Base-by-base conservation (phyloP, 2,329 filamentous ascomycete genomes). In the Coniochaeta hoffmannii region DNA sequence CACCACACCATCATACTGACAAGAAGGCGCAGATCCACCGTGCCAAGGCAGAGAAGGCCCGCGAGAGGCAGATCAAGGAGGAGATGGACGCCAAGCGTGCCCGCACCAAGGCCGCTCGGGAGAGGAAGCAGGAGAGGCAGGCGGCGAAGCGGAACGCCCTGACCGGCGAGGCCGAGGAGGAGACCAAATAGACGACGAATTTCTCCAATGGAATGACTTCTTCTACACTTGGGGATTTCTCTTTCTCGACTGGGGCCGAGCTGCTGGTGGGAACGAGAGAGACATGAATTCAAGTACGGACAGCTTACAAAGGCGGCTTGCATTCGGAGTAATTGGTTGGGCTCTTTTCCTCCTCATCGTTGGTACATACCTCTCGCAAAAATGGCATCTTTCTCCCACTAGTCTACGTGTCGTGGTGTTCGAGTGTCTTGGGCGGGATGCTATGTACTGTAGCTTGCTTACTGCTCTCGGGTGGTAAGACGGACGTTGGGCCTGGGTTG, bases 81-180 rank as follows among this genome's bases (percentile, higher is more conserved):
- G 92, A 97, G 84, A 99, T 99, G 94, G 94, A 97, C 76, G 90
- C 89, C 83, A 97, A 96, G 88, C 91, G 94, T 82, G 90, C 91
- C 77, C 97, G 96, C 91, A 97, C 91, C 87, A 97, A 97, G 92
- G 94, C 94, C 74, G 94, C 94, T 71, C 91, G 94, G 81, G 94
- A 97, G 88, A 88, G 94, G 83, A 94, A 94, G 87, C 79, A 87
- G 79, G 90, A 96, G 84, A 89, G 95, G 79, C 84, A 88, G 75
- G 77, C 81, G 74, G 87, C 88, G 76, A 99, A 99, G 93, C 86
- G 91, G 76, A 87, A 84, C 73, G 91, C 90, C 72, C 76, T 95
- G 76, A 73, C 88, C 71, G 90, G 81, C 73, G 90, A 91, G 71
- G 83, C 71, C 60, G 79, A 81, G 69, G 76, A 80, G 71, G 76